Evolutionary conservation across 148 eudicot species (phyloP).

Genomic region (Rhododendron simsii): DNA sequence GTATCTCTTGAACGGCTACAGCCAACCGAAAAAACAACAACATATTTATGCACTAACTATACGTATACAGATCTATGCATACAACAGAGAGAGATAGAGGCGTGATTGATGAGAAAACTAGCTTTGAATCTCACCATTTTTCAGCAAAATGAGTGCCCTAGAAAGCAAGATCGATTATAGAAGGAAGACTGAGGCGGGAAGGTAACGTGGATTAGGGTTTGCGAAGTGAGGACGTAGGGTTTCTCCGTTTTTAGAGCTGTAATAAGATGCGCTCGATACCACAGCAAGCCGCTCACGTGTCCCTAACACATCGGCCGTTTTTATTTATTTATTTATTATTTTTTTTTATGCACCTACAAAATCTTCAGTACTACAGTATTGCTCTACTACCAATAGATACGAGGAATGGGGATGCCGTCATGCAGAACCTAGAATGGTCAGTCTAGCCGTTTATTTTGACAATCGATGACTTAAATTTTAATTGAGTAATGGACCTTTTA

Average conservation of each 20-base stretch:
- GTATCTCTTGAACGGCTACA: constrained; percentile 38
- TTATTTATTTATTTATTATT: too few species aligned
- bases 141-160: neutral
- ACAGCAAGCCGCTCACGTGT: neutral
- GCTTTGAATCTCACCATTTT: neutral
- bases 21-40: neutral
- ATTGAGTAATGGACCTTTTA: too few species aligned
- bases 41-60: neutral
- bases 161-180: neutral
- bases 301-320: neutral
- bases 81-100: neutral
- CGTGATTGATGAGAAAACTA: neutral
- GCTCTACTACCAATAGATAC: too few species aligned
- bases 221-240: neutral
- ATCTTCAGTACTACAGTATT: too few species aligned
- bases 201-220: neutral
- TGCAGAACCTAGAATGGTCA: too few species aligned
- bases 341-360: too few species aligned
- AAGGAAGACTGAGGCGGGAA: neutral
- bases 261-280: neutral
- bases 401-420: too few species aligned
- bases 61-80: neutral
- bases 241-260: neutral
- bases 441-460: too few species aligned
- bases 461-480: too few species aligned